Evolutionary conservation across 176 grass and related monocot genomes (phyloP).

Genomic region (Hordeum vulgare): DNA sequence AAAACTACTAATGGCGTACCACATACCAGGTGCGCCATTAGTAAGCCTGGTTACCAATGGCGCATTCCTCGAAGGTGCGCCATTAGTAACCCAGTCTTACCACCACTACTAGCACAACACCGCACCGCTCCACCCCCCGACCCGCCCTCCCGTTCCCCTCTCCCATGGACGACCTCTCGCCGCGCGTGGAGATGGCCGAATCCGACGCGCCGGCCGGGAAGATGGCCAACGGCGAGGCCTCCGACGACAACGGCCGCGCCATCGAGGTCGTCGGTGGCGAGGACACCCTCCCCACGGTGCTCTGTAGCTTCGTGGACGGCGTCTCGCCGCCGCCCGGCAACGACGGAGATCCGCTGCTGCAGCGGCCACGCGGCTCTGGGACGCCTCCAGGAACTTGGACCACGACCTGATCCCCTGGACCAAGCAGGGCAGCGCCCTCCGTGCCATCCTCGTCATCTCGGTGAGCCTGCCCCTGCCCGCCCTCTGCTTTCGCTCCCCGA

Average conservation of each 20-base stretch:
- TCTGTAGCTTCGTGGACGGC: slow-evolving; percentile 59
- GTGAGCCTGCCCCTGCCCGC: slow-evolving; percentile 14
- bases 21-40: too few species aligned
- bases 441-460: slow-evolving; percentile 87
- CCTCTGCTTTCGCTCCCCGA: neutral
- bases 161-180: neutral
- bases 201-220: neutral
- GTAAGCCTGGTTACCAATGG: too few species aligned
- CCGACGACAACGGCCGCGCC: slow-evolving; percentile 1
- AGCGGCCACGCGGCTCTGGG: slow-evolving; percentile 41
- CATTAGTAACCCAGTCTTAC: neutral
- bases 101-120: neutral
- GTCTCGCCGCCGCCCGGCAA: slow-evolving; percentile 2
- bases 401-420: slow-evolving; percentile 69
- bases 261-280: slow-evolving; percentile 1
- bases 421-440: slow-evolving; percentile 56
- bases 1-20: too few species aligned
- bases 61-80: too few species aligned
- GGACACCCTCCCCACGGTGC: slow-evolving; percentile 43
- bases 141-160: neutral
- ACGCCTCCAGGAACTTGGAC: slow-evolving; percentile 60
- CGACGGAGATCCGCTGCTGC: slow-evolving; percentile 41
- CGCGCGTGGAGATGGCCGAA: slow-evolving; percentile 5
- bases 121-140: neutral
- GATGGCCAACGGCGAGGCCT: slow-evolving; percentile 15